Base-by-base conservation (phyloP, 2,329 filamentous ascomycete genomes). In the Penicillium frequentans region DNA sequence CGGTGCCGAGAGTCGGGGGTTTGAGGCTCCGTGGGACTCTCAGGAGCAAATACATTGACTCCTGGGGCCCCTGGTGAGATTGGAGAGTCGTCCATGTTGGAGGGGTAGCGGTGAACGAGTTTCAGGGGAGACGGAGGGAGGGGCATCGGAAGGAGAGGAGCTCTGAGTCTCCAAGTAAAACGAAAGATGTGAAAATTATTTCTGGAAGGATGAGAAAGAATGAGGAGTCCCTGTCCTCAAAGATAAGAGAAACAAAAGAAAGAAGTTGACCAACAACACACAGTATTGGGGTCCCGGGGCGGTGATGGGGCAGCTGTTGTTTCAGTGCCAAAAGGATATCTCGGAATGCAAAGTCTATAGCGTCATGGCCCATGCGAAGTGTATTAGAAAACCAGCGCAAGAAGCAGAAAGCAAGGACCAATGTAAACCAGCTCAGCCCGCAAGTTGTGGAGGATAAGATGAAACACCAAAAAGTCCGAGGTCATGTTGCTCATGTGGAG, bases 41-140 rank as follows among this genome's bases (percentile, higher is more conserved):
- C 68, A 16, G 64, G 62, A 29, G 57, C 59, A 53, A 69, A 73
- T 27, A 66, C 69, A 55, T 73, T 75, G 37, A 62, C 60, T 52
- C 62, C 64, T 52, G 67, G 68, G 16, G 66, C 65, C 16, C 65
- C 64, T 14, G 73, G 67, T 33, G 75, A 75, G 33, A 74, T 65
- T 23, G 70, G 70, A 37, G 74, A 70, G 51, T 72, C 68, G 56
- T 76, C 72, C 53, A 74, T 60, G 39, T 44, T 52, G 58, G 64
- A 72, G 37, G 73, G 70, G 58, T 73, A 71, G 69, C 72, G 73
- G 67, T 76, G 75, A 67, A 68, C 64, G 52, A 75, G 66, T 55
- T 70, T 71, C 67, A 71, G 66, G 67, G 70, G 71, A 67, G 71
- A 68, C 35, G 69, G 68, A 55, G 70, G 69, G 59, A 68, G 65